Base-by-base conservation (phyloP, 2,329 filamentous ascomycete species). In the Cryoendolithus antarcticus region DNA sequence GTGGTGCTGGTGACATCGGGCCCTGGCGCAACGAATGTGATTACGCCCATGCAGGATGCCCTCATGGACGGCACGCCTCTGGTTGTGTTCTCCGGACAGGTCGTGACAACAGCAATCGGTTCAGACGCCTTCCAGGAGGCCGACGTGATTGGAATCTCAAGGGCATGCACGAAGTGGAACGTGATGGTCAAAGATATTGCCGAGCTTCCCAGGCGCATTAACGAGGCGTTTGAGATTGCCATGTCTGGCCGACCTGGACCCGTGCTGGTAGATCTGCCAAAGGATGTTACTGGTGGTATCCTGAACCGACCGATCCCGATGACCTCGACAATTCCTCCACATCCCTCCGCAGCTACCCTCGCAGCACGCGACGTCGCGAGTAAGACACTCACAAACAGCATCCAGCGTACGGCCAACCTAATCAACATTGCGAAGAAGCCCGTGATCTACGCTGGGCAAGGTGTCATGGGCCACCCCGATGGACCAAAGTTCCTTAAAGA, bases 131-230 rank as follows among this genome's bases (percentile, higher is more conserved):
- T 96, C 73, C 91, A 98, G 62, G 91, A 96, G 65, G 88, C 86
- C 43, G 91, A 98, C 58, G 80, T 93, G 29, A 71, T 95, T 43
- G 89, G 89, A 51, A 96, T 98, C 61, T 93, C 86, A 28, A 76
- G 89, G 55, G 80, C 88, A 12, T 95, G 88, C 72, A 95, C 88
- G 51, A 96, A 96, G 70, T 98, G 91, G 91, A 96, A 96, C 55
- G 86, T 93, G 44, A 93, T 96, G 86, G 86, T 95, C 35, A 95
- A 93, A 73, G 89, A 81, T 61, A 79, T 94, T 40, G 86, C 85
- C 37, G 91, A 98, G 65, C 72, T 98, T 40, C 91, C 91, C 37
- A 77, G 84, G 54, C 77, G 89, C 48, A 96, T 96, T 58, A 94
- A 95, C 62, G 91, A 96, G 67, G 91, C 91, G 35, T 96, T 96